Evolutionary conservation across 1,284 basidiomycete genomes (phyloP), one percentile per base, ranked within the genome.

Genomic region (Boletus hoseneyae): DNA sequence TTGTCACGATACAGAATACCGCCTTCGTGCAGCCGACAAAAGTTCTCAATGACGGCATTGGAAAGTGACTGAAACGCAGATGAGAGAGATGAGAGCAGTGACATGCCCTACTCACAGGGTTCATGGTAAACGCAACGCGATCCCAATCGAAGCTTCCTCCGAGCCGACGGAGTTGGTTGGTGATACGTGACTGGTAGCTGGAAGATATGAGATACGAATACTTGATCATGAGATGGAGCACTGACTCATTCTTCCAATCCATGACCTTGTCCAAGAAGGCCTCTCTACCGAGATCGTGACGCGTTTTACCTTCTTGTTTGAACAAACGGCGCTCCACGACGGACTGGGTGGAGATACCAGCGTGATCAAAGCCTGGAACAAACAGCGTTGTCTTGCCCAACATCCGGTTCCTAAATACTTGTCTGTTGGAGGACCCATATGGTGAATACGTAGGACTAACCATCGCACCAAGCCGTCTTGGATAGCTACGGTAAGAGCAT

Each of bases 281-380:
- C 61, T 97, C 93, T 47, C 97, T 83, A 2, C 97, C 97, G 36
- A 98, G 83, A 70, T 99, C 92, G 69, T 98, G 94, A 50, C 96
- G 77, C 2, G 90, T 90, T 72, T 89, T 77, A 13, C 92, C 91
- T 46, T 87, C 80, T 1, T 79, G 72, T 73, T 97, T 98, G 71
- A 84, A 87, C 6, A 99, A 64, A 32, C 95, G 80, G 70, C 93
- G 94, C 70, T 99, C 97, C 3, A 99, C 97, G 25, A 99, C 96
- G 43, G 93, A 93, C 70, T 99, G 97, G 0, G 97, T 99, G 0
- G 96, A 96, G 57, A 99, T 99, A 61, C 96, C 95, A 5, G 97
- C 97, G 66, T 99, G 97, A 70, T 99, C 97, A 64, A 95, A 99
- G 8, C 97, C 97, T 0, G 97, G 97, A 4, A 89, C 83, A 64